These are phyloP conservation scores for Komagataella populi DNA, from an alignment of 805 yeast species.

Conservation along the genomic window DNA sequence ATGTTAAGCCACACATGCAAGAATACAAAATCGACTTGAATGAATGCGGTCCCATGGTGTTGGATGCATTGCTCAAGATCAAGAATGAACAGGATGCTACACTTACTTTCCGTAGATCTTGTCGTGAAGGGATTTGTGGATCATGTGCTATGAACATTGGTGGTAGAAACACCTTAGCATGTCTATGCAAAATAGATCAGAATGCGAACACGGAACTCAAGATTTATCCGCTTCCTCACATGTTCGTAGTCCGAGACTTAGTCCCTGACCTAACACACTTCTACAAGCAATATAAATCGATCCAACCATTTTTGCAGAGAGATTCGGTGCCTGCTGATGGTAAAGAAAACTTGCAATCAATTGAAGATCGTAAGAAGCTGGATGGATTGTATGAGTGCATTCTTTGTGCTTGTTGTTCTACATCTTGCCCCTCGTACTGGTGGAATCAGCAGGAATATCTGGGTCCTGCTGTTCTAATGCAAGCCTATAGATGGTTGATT, in stretches of 20 bases:
- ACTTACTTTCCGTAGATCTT: constrained; percentile 91
- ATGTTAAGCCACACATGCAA: constrained; percentile 78
- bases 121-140: constrained; percentile 99
- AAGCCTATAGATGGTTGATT: constrained; percentile 97
- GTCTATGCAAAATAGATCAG: constrained; percentile 86
- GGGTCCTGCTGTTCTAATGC: constrained; percentile 98
- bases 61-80: constrained; percentile 88
- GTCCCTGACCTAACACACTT: constrained; percentile 97
- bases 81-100: constrained; percentile 96
- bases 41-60: constrained; percentile 93
- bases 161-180: constrained; percentile 93
- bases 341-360: constrained; percentile 80
- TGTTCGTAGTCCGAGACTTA: constrained; percentile 92
- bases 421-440: constrained; percentile 99
- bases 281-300: constrained; percentile 96
- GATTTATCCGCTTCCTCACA: constrained; percentile 95
- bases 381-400: constrained; percentile 98
- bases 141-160: constrained; percentile 99
- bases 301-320: constrained; percentile 93
- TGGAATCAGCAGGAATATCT: constrained; percentile 98
- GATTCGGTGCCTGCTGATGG: constrained; percentile 73
- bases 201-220: constrained; percentile 63
- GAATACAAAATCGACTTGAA: constrained; percentile 76
- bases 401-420: constrained; percentile 96
- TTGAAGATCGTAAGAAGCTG: constrained; percentile 87